Conservation (phyloP, 192 early-diverging fungal species). For the Chytriomyces hyalinus region DNA sequence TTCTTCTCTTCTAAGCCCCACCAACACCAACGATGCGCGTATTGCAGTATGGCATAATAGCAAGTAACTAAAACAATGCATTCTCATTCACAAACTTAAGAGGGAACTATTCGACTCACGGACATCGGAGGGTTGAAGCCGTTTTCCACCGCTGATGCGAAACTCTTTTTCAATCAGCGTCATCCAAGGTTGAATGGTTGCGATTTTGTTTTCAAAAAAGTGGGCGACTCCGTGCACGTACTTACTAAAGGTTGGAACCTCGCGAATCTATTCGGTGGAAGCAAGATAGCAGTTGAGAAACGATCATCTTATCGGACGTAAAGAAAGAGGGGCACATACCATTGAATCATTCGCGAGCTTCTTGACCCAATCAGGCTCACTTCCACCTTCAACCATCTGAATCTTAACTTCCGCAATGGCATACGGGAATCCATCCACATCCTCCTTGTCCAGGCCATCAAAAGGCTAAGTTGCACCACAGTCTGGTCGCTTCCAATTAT, state of each 20-base stretch:
- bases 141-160: neutral
- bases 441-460: slow-evolving; percentile 75
- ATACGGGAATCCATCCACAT: slow-evolving; percentile 89
- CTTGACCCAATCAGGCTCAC: slow-evolving; percentile 91
- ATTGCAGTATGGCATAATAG: too few relatives aligned
- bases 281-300: neutral
- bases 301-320: neutral
- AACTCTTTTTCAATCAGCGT: slow-evolving; percentile 80
- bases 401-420: slow-evolving; percentile 97
- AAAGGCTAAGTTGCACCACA: slow-evolving; percentile 80
- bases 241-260: slow-evolving; percentile 97
- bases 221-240: slow-evolving; percentile 95
- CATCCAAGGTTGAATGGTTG: slow-evolving; percentile 92
- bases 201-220: slow-evolving; percentile 70
- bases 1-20: too few relatives aligned
- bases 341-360: slow-evolving; percentile 89
- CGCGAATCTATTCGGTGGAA: slow-evolving; percentile 51
- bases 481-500: slow-evolving; percentile 92
- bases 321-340: slow-evolving; percentile 34
- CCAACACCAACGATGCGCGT: too few relatives aligned
- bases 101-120: neutral
- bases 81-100: slow-evolving; percentile 43
- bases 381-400: slow-evolving; percentile 88
- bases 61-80: neutral
- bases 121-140: slow-evolving; percentile 20